Conservation (phyloP, 2,329 filamentous ascomycete species). For the Botrytis paeoniae region DNA sequence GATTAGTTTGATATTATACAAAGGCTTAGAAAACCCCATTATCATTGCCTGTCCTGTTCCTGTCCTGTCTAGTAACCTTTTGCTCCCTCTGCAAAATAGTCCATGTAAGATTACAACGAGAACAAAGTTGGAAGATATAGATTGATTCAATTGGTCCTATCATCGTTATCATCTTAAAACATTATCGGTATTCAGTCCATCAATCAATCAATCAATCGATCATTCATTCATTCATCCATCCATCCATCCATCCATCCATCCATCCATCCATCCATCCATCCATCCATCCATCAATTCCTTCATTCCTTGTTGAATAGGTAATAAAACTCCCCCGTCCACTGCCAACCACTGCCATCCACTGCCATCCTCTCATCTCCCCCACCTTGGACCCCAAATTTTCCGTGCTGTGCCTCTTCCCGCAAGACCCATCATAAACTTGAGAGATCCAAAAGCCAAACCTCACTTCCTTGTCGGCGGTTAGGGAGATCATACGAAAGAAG, state of each 20-base stretch:
- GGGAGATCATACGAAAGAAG: slow-evolving; percentile 2
- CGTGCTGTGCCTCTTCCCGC: slow-evolving; percentile 16
- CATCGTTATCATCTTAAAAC: background rate
- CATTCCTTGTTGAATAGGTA: background rate
- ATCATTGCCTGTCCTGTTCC: no score
- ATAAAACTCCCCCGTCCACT: background rate
- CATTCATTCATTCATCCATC: background rate
- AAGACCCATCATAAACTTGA: slow-evolving; percentile 7
- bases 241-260: background rate
- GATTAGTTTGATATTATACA: background rate
- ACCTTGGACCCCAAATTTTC: slow-evolving; percentile 16
- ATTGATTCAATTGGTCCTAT: background rate
- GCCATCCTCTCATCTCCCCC: background rate
- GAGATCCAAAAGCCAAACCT: background rate
- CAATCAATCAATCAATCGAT: background rate
- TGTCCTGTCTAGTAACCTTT: no score
- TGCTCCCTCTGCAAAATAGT: no score
- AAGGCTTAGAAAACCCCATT: no score
- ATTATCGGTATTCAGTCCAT: background rate
- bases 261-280: background rate
- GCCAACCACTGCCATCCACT: background rate
- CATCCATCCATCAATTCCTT: background rate
- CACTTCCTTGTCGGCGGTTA: slow-evolving; percentile 20
- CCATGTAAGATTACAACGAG: background rate
- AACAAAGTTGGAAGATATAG: background rate